Percentiles rank a stretch among this genome's conserved stretches.
Conservation (phyloP, 768 basidiomycete genomes). For the Lactarius hengduanensis region DNA sequence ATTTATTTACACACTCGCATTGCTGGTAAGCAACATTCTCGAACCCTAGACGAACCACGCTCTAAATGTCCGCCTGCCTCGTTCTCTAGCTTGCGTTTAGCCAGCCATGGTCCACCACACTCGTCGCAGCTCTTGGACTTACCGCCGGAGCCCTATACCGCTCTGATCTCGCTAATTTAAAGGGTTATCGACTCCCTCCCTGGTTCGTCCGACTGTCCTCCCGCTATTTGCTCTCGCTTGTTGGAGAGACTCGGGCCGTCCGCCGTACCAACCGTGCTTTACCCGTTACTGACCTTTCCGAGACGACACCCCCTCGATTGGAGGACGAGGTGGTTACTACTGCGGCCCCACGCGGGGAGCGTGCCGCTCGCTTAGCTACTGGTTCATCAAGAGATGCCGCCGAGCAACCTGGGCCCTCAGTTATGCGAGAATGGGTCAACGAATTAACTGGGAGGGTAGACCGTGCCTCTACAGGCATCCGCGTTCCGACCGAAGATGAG, state of each 20-base stretch:
- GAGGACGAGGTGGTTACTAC: conserved; percentile 68
- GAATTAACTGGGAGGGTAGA: conserved; percentile 69
- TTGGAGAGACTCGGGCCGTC: conserved; percentile 73
- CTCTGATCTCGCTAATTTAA: conserved; percentile 76
- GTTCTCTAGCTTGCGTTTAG: conserved; percentile 61
- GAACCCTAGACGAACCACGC: neutral
- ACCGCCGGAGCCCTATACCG: conserved; percentile 77
- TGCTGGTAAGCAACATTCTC: conserved; percentile 51
- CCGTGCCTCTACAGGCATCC: conserved; percentile 53
- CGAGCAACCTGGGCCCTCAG: conserved; percentile 38
- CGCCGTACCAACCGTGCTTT: conserved; percentile 38
- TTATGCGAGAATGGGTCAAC: conserved; percentile 77
- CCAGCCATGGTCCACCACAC: conserved; percentile 62
- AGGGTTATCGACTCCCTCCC: conserved; percentile 73
- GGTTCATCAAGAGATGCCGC: conserved; percentile 4
- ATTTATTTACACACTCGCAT: conserved; percentile 66
- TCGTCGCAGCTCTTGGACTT: conserved; percentile 62
- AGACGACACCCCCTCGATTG: conserved; percentile 29
- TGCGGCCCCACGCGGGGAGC: conserved; percentile 38
- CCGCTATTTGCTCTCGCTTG: conserved; percentile 60
- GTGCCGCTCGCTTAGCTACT: conserved; percentile 26
- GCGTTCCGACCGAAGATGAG: conserved; percentile 74
- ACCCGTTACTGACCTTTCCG: conserved; percentile 11
- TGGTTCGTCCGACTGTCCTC: conserved; percentile 52
- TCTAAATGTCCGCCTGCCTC: neutral